A percentile compares a stretch with the other conserved stretches of the same genome.
Conservation (phyloP, 805 yeast genomes). For the Wickerhamiella kazuoi region DNA sequence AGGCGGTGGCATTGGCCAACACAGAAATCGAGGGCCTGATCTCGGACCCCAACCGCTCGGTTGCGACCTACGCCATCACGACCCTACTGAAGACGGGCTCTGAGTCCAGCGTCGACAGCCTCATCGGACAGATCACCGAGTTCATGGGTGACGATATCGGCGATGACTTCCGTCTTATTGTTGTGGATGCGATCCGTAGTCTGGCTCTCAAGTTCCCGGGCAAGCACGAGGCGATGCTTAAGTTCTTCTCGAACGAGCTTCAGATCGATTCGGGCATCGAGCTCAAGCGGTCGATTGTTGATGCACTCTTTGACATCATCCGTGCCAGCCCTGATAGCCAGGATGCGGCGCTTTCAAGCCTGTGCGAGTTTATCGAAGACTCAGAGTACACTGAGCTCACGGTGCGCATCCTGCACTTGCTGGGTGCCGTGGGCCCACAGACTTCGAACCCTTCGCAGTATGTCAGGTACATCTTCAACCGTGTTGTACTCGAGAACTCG, state of each 20-base stretch:
- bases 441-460: constrained; percentile 74
- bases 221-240: constrained; percentile 66
- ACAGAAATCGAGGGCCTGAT: constrained; percentile 72
- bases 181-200: constrained; percentile 85
- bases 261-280: constrained; percentile 81
- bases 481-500: constrained; percentile 91
- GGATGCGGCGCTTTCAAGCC: constrained; percentile 64
- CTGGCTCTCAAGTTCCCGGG: constrained; percentile 85
- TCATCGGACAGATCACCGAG: constrained; percentile 69
- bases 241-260: constrained; percentile 65
- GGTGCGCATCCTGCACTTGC: constrained; percentile 76
- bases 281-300: constrained; percentile 76
- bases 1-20: constrained; percentile 53
- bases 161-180: constrained; percentile 88
- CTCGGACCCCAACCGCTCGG: constrained; percentile 74
- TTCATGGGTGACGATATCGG: constrained; percentile 75
- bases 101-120: constrained; percentile 70
- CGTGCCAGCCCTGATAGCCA: constrained; percentile 71
- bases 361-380: constrained; percentile 95
- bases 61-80: constrained; percentile 93
- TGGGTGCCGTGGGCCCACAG: constrained; percentile 89
- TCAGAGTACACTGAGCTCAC: constrained; percentile 90
- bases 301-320: constrained; percentile 82
- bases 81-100: constrained; percentile 91
- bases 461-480: constrained; percentile 89